Conservation (phyloP, 2,329 filamentous ascomycete species). For the Epicoccum sorghinum region DNA sequence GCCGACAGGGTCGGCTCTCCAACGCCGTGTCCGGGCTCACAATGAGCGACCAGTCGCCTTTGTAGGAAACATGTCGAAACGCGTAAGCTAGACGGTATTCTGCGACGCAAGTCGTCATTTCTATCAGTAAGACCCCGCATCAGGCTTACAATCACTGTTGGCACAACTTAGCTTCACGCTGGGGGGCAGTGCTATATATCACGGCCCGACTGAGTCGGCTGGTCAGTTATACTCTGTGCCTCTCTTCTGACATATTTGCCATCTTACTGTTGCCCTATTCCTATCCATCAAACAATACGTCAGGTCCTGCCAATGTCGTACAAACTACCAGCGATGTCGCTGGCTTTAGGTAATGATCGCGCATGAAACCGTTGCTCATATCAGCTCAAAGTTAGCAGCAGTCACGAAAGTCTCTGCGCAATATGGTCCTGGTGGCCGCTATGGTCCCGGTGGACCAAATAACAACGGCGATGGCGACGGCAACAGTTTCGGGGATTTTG, state of each 20-base stretch:
- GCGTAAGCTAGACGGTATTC: conserved; percentile 29
- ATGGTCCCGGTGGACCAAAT: conserved; percentile 3
- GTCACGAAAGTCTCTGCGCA: conserved; percentile 23
- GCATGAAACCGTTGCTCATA: neutral
- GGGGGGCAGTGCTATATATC: conserved; percentile 3
- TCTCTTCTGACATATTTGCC: neutral
- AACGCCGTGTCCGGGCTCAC: conserved; percentile 21
- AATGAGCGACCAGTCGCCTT: conserved; percentile 22
- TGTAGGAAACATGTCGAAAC: conserved; percentile 20
- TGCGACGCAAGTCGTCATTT: conserved; percentile 20
- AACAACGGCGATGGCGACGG: conserved; percentile 5
- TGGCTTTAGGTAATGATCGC: conserved; percentile 19
- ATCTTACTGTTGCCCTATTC: neutral
- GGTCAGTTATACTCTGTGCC: neutral
- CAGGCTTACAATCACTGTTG: conserved; percentile 8
- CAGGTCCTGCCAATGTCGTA: conserved; percentile 14
- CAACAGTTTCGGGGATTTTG: neutral
- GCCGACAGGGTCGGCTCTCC: conserved; percentile 44
- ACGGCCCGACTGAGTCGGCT: neutral
- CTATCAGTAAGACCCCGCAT: conserved; percentile 17
- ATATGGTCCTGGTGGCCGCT: conserved; percentile 17
- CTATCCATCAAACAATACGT: no score
- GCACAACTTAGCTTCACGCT: conserved; percentile 16
- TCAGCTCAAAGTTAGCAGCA: conserved; percentile 13
- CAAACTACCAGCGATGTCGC: conserved; percentile 11